These are phyloP conservation scores for Conoideocrella luteorostrata DNA, from an alignment of 2,329 filamentous ascomycete genomes.

Conservation along the genomic window DNA sequence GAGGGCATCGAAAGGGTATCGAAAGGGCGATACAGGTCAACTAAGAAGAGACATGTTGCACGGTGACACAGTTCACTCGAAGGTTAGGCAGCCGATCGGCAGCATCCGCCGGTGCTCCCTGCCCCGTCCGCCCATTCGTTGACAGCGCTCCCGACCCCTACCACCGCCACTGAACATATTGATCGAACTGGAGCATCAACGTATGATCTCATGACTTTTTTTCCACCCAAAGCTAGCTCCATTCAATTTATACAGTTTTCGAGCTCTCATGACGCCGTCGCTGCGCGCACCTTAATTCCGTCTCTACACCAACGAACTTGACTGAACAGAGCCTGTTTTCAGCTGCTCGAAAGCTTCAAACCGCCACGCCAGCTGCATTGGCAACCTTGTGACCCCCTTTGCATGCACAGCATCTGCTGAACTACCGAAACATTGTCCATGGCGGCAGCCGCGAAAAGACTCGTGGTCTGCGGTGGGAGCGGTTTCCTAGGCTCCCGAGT, in stretches of 20 bases:
- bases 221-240: background rate
- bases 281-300: background rate
- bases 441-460: conserved; percentile 57
- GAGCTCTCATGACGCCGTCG: background rate
- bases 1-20: no score
- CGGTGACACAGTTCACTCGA: no score
- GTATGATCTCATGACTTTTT: conserved; percentile 18
- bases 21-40: no score
- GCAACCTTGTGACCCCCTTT: background rate
- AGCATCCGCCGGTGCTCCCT: no score
- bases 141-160: no score
- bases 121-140: no score
- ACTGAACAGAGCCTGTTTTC: background rate
- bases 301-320: background rate
- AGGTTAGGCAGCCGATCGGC: no score
- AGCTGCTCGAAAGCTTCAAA: background rate
- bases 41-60: no score
- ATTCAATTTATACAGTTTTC: background rate
- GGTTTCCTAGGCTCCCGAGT: conserved; percentile 86
- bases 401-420: no score
- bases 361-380: background rate
- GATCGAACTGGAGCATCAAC: conserved; percentile 3
- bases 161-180: no score
- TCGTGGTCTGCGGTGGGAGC: conserved; percentile 89
- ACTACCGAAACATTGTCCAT: conserved; percentile 35